Evolutionary conservation across 2,329 filamentous ascomycete species (phyloP).

Genomic region (Epichloe sibirici): DNA sequence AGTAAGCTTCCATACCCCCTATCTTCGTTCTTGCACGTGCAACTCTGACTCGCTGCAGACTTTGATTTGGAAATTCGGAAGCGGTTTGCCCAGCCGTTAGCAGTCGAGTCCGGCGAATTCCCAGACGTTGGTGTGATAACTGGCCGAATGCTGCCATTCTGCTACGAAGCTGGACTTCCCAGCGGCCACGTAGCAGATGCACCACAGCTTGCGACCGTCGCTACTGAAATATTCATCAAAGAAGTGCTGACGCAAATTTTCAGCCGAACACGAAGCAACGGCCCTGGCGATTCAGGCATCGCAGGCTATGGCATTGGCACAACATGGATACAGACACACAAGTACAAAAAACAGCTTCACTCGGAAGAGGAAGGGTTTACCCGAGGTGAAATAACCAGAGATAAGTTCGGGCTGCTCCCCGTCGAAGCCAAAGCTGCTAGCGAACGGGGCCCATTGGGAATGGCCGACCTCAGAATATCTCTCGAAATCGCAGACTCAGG

Average conservation of each 20-base stretch:
- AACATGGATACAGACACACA: conserved; percentile 65
- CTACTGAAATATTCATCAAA: conserved; percentile 56
- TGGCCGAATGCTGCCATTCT: conserved; percentile 54
- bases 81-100: conserved; percentile 50
- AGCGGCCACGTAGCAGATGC: conserved; percentile 48
- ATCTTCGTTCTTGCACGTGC: not conserved
- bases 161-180: conserved; percentile 51
- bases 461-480: conserved; percentile 67
- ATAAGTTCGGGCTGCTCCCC: conserved; percentile 67
- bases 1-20: conserved; percentile 39
- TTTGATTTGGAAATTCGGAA: conserved; percentile 57
- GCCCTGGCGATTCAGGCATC: conserved; percentile 47
- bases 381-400: conserved; percentile 61
- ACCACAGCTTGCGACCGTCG: conserved; percentile 50
- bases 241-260: conserved; percentile 52
- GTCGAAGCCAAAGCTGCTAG: conserved; percentile 67
- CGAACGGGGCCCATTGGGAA: conserved; percentile 58
- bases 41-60: conserved; percentile 30
- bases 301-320: conserved; percentile 53
- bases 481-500: conserved; percentile 65
- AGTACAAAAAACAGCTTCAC: conserved; percentile 62
- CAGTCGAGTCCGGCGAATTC: conserved; percentile 57
- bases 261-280: conserved; percentile 52
- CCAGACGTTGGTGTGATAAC: conserved; percentile 53
- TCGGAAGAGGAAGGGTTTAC: conserved; percentile 62